Evolutionary conservation across 192 early-diverging fungal species (phyloP), one percentile per base, ranked within the genome.

Genomic region (Geosiphon pyriformis): DNA sequence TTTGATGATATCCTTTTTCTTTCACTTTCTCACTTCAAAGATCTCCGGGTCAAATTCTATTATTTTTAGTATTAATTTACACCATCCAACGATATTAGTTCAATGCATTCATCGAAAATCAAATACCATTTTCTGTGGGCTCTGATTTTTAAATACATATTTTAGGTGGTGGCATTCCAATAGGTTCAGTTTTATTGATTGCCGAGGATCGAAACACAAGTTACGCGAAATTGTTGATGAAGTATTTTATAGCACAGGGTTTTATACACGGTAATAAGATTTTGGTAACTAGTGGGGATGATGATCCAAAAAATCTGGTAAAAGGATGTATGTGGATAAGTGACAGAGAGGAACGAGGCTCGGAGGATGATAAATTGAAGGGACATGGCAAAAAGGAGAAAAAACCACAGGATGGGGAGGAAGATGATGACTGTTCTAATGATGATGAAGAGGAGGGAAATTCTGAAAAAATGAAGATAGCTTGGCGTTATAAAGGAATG

Each of bases 401-500:
- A 30, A 74, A 72, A 6, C 47, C 0, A 12, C 29, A 2, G 31
- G 76, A 68, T 47, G 67, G 33, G 10, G 70, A 42, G 27, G 65
- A 55, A 25, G 42, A 18, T 6, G 62, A 37, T 42, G 34, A 75
- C 35, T 65, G 74, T 47, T 4, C 63, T 33, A 53, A 71, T 53
- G 30, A 69, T 49, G n/a, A 26, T 57, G 20, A 68, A 50, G 78
- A 76, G 17, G 76, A 74, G n/a, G 89, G 91, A 58, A 72, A 78
- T 1, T n/a, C n/a, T n/a, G n/a, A n/a, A n/a, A n/a, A n/a, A n/a
- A 83, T 98, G 84, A 85, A 80, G 55, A 97, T 98, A 59, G 96
- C 96, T 0, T 98, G 96, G 96, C 76, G 96, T 54, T 98, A 98
- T 79, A 82, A 94, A 70, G 80, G 83, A 37, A 58, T 96, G 64